Evolutionary conservation across 495 filamentous ascomycete species (phyloP), one percentile per base, ranked within the genome.

Genomic region (Tetracladium marchalianum): DNA sequence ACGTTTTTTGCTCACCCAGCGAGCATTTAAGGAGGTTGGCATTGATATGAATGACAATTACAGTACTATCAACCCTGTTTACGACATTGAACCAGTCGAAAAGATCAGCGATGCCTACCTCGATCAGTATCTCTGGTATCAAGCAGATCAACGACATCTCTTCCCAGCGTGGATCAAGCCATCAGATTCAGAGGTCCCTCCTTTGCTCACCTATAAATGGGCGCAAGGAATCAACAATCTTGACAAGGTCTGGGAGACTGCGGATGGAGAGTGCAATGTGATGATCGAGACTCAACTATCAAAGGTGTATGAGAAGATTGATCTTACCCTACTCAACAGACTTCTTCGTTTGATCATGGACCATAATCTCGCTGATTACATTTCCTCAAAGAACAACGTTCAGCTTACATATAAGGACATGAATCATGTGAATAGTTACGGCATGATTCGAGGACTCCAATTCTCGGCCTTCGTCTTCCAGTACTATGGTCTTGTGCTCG

Each of bases 41-140:
- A 97, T 99, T 46, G 93, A 99, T 58, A 99, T 99, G 93, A 99
- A 99, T 62, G 93, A 99, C 67, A 99, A 99, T 57, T 99, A 99
- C 63, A 95, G 83, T 68, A 87, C 85, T 31, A 99, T 97, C 71
- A 99, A 97, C 56, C 93, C 93, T 4, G 93, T 99, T 22, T 99
- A 97, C 56, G 93, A 99, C 58, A 90, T 99, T 55, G 93, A 99
- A 64, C 93, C 93, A 1, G 95, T 99, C 41, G 93, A 99, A 68
- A 99, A 99, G 72, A 99, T 99, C 54, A 99, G 92, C 38, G 93
- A 99, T 70, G 93, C 93, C 4, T 99, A 99, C 55, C 77, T 99
- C 35, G 93, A 99, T 59, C 92, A 96, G 58, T 99, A 99, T 59
- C 78, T 99, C 17, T 97, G 93, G 93, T 99, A 97, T 62, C 92